Evolutionary conservation across 2,329 filamentous ascomycete species (phyloP).

Genomic region (Zymoseptoria crescenta): DNA sequence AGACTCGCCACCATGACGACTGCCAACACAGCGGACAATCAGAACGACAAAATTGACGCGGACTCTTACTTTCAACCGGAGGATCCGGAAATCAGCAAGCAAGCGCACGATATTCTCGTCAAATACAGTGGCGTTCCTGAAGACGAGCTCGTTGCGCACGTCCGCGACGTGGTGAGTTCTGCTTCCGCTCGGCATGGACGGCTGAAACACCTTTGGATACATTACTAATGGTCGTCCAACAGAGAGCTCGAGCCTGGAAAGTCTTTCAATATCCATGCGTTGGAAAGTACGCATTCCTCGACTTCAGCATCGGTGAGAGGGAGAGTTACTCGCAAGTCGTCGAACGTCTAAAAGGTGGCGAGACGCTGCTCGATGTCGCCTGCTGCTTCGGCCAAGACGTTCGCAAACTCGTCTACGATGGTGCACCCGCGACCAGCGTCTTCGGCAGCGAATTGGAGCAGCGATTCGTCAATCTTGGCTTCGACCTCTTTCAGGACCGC

Average conservation of each 20-base stretch:
- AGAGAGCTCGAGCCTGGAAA: slow-evolving; percentile 6
- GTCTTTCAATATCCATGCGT: slow-evolving; percentile 19
- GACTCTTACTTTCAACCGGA: slow-evolving; percentile 1
- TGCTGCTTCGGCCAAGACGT: slow-evolving; percentile 36
- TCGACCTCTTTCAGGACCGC: slow-evolving; percentile 33
- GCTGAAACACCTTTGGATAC: neutral
- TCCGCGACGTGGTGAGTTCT: neutral
- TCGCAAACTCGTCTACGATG: slow-evolving; percentile 32
- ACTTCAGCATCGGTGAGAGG: slow-evolving; percentile 17
- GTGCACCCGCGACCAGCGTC: slow-evolving; percentile 26
- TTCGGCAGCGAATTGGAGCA: slow-evolving; percentile 29
- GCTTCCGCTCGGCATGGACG: neutral
- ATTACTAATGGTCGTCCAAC: neutral
- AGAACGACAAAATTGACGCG: neutral
- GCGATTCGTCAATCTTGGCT: slow-evolving; percentile 32
- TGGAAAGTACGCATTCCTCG: slow-evolving; percentile 15
- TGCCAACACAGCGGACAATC: neutral
- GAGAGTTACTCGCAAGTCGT: slow-evolving; percentile 23
- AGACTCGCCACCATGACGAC: neutral
- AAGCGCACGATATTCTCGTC: slow-evolving; percentile 1
- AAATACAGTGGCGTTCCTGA: slow-evolving; percentile 6
- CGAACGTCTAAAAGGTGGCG: slow-evolving; percentile 23
- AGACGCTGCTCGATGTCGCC: slow-evolving; percentile 35
- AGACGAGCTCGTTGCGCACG: neutral
- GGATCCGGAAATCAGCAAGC: slow-evolving; percentile 5